Evolutionary conservation across 2,329 filamentous ascomycete genomes (phyloP).

Genomic region (Zelopaecilomyces penicillatus): DNA sequence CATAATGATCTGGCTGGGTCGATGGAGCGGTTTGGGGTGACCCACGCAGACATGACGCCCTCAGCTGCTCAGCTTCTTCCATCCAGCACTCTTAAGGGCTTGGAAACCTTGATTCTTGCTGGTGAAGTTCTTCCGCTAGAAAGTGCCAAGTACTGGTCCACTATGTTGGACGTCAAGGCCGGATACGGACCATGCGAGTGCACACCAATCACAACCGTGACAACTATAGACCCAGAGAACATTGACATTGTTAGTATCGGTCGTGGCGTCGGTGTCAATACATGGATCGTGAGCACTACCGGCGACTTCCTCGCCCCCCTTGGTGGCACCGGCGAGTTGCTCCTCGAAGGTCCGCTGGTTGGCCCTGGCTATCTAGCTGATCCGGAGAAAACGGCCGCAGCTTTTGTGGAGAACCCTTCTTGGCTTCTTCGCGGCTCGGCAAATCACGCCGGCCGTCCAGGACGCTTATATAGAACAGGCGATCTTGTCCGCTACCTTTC

Average conservation of each 20-base stretch:
- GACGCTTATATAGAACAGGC: constrained; percentile 4
- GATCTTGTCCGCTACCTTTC: constrained; percentile 5
- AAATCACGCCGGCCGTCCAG: background rate
- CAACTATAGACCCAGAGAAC: constrained; percentile 2
- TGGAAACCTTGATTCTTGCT: constrained; percentile 1
- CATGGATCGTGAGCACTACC: constrained; percentile 4
- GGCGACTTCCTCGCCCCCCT: background rate
- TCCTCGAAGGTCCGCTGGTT: constrained; percentile 2
- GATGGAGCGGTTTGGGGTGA: background rate
- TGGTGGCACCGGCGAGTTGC: constrained; percentile 1
- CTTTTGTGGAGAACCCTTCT: constrained; percentile 6
- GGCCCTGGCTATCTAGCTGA: constrained; percentile 4
- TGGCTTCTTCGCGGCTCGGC: constrained; percentile 11
- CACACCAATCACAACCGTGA: constrained; percentile 2
- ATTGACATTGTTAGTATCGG: background rate
- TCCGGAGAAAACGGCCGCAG: constrained; percentile 1
- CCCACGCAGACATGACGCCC: constrained; percentile 1
- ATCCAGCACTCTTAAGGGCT: background rate
- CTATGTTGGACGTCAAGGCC: background rate
- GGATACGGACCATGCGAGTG: constrained; percentile 5
- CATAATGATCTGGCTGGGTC: background rate
- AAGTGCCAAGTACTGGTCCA: background rate
- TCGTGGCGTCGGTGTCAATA: constrained; percentile 3
- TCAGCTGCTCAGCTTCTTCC: background rate
- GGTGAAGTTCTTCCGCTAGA: constrained; percentile 5